Evolutionary conservation across 2,329 filamentous ascomycete species (phyloP), one percentile per base, ranked within the genome.

Genomic region (Ophiocordyceps polyrhachis-furcata): DNA sequence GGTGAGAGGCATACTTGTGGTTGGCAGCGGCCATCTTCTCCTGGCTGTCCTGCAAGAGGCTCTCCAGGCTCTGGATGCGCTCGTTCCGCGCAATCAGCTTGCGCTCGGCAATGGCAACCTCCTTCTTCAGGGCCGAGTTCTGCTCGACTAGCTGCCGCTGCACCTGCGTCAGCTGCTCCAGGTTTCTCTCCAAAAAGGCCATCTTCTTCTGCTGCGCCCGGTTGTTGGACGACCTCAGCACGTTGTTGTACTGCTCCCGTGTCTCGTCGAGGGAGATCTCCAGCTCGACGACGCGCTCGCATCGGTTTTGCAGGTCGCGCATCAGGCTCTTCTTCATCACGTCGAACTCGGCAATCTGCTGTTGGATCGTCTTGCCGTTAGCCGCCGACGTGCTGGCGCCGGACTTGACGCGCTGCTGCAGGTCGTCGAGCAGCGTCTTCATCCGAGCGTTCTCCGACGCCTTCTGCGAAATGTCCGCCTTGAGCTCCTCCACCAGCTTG

Each of bases 161-260:
- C 45, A 98, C 91, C 58, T 94, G 86, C 4, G 91, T 98, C 45
- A 98, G 73, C 64, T 98, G 91, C 67, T 98, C 91, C 38, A 98
- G 77, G 61, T 98, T 98, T 58, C 91, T 82, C 69, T 98, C 91
- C 43, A 98, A 68, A 74, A 98, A 98, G 15, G 91, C 93, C 84
- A 98, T 96, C 76, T 98, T 98, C 82, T 98, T 98, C 66, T 98
- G 91, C 68, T 98, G 91, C 21, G 91, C 89, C 48, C 91, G 83
- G 70, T 93, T 96, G 71, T 98, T 98, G 52, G 86, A 94, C 43
- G 86, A 91, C 46, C 89, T 81, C 47, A 98, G 74, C 48, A 98
- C 91, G 56, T 94, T 95, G 71, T 98, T 96, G 69, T 98, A 98
- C 66, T 98, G 91, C 69, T 98, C 91, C 46, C 91, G 79, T 1